Evolutionary conservation across 1,139 yeast species (phyloP).

Genomic region (Lodderomyces parapsilosis): DNA sequence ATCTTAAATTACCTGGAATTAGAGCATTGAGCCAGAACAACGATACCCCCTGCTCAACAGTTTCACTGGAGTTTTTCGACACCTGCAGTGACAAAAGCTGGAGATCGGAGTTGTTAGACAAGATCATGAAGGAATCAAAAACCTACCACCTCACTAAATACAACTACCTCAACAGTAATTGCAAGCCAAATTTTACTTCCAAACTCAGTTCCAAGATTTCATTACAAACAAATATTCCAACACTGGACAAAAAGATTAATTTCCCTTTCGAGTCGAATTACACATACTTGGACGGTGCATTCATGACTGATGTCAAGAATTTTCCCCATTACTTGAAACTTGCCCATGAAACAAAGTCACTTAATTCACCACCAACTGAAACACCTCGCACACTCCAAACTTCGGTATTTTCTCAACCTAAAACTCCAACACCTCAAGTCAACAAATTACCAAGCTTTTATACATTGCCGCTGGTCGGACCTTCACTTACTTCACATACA

Average conservation of each 20-base stretch:
- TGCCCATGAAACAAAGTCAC: constrained; percentile 23
- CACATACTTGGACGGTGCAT: constrained; percentile 48
- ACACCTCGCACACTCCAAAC: constrained; percentile 13
- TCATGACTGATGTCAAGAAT: constrained; percentile 43
- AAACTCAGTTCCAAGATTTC: constrained; percentile 37
- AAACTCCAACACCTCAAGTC: constrained; percentile 10
- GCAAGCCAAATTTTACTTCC: constrained; percentile 41
- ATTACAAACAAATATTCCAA: constrained; percentile 21
- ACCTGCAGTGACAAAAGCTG: constrained; percentile 49
- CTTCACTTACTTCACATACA: not conserved
- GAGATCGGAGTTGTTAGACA: constrained; percentile 43
- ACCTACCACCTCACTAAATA: constrained; percentile 30
- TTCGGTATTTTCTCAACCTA: constrained; percentile 8
- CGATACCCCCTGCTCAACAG: constrained; percentile 32
- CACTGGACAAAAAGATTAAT: constrained; percentile 33
- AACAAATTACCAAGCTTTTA: constrained; percentile 6
- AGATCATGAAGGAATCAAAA: constrained; percentile 33
- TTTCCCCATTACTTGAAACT: constrained; percentile 51
- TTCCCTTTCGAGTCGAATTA: constrained; percentile 58
- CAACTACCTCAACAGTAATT: constrained; percentile 27
- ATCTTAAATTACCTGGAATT: constrained; percentile 38
- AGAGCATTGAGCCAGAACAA: constrained; percentile 27
- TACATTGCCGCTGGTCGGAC: constrained; percentile 5
- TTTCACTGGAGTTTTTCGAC: constrained; percentile 47
- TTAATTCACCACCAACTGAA: constrained; percentile 15